Evolutionary conservation across 1,284 basidiomycete genomes (phyloP).

Genomic region (Hemileia vastatrix): DNA sequence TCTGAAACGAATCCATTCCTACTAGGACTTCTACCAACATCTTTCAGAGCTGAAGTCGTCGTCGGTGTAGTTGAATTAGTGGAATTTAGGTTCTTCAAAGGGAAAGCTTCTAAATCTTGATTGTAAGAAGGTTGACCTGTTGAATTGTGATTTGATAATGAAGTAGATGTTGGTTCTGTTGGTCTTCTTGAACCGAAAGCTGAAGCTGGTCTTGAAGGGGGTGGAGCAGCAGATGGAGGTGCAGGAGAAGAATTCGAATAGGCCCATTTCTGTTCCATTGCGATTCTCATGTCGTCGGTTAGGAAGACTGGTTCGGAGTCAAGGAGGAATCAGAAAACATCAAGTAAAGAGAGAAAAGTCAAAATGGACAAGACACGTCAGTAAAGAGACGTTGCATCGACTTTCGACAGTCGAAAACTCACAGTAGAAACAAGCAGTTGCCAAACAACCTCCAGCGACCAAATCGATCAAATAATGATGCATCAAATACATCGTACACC

Average conservation of each 20-base stretch:
- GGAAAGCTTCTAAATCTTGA: background rate
- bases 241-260: no score
- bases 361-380: background rate
- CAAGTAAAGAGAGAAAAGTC: no score
- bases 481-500: constrained; percentile 43
- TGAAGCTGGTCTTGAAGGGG: no score
- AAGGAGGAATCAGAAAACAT: no score
- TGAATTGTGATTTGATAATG: no score
- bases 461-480: constrained; percentile 43
- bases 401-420: background rate
- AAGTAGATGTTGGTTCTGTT: background rate
- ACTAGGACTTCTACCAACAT: background rate
- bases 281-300: no score
- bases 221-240: no score
- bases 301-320: no score
- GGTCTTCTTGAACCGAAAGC: no score
- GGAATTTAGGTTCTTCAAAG: background rate
- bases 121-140: background rate
- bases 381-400: background rate
- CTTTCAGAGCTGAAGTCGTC: background rate
- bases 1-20: background rate
- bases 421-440: constrained; percentile 39
- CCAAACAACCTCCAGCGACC: constrained; percentile 40
- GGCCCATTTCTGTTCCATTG: no score
- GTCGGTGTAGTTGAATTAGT: no score